These are phyloP conservation scores for Craspedostauros australis DNA, from an alignment of 108 stramenopile genomes.

Conservation along the genomic window DNA sequence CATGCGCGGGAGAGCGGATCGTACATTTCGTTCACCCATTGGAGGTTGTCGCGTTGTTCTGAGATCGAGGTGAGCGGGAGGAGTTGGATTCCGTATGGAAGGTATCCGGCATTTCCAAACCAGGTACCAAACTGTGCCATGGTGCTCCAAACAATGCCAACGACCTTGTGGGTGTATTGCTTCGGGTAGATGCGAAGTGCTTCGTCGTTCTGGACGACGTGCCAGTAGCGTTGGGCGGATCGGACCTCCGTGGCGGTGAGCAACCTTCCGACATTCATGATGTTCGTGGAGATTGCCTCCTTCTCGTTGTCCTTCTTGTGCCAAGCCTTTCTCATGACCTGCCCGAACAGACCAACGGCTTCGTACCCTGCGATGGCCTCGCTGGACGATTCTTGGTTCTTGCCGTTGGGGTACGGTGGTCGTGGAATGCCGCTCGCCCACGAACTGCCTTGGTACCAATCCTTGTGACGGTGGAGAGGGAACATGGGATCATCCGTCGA, in stretches of 20 bases:
- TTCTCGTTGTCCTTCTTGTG: slow-evolving; percentile 25
- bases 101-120: slow-evolving; percentile 58
- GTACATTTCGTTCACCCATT: slow-evolving; percentile 81
- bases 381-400: slow-evolving; percentile 90
- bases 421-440: slow-evolving; percentile 89
- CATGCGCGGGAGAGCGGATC: slow-evolving; percentile 66
- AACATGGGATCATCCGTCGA: slow-evolving; percentile 72
- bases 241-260: slow-evolving; percentile 76
- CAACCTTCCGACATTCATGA: slow-evolving; percentile 63
- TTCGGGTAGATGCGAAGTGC: slow-evolving; percentile 39
- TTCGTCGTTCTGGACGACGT: slow-evolving; percentile 48
- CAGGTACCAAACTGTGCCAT: slow-evolving; percentile 68
- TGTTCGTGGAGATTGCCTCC: slow-evolving; percentile 29
- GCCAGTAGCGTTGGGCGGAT: slow-evolving; percentile 87
- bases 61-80: slow-evolving; percentile 81
- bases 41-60: slow-evolving; percentile 69
- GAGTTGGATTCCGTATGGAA: slow-evolving; percentile 82
- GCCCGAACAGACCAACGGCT: slow-evolving; percentile 82
- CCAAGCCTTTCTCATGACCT: slow-evolving; percentile 51
- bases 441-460: slow-evolving; percentile 79
- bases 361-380: slow-evolving; percentile 95
- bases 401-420: slow-evolving; percentile 81
- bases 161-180: slow-evolving; percentile 43
- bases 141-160: slow-evolving; percentile 79
- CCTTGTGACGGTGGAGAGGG: slow-evolving; percentile 82